A percentile compares a stretch with the other conserved stretches of the same genome.
Evolutionary conservation across 768 basidiomycete species (phyloP).

Genomic region (Bullera alba): DNA sequence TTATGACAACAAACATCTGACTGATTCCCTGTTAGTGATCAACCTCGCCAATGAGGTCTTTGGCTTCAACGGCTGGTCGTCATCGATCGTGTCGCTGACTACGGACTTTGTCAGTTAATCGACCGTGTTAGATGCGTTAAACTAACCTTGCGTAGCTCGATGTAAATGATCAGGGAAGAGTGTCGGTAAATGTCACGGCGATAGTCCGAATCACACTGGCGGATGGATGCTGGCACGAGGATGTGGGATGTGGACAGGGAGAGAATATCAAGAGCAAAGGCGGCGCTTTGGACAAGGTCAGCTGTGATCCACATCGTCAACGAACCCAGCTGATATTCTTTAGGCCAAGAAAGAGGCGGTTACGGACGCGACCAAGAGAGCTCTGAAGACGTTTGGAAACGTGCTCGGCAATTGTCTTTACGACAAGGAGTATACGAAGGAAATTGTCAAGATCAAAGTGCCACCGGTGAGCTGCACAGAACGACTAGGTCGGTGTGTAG

Average conservation of each 20-base stretch:
- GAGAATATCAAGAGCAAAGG: slow-evolving; percentile 84
- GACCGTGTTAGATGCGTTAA: too few relatives aligned
- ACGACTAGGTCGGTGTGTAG: background rate
- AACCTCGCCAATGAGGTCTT: slow-evolving; percentile 98
- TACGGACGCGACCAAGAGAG: slow-evolving; percentile 87
- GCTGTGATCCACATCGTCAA: slow-evolving; percentile 17
- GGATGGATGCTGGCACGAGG: slow-evolving; percentile 86
- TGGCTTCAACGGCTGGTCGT: slow-evolving; percentile 95
- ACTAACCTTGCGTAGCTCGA: slow-evolving; percentile 55
- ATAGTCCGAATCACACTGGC: slow-evolving; percentile 77
- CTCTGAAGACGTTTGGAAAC: slow-evolving; percentile 87
- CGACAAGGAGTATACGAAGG: slow-evolving; percentile 79
- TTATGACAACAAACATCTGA: background rate
- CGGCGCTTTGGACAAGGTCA: slow-evolving; percentile 81
- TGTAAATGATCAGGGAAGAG: slow-evolving; percentile 57
- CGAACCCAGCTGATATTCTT: background rate
- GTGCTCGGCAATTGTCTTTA: slow-evolving; percentile 95
- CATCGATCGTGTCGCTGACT: slow-evolving; percentile 63
- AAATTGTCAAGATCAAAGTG: slow-evolving; percentile 80
- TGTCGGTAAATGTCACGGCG: slow-evolving; percentile 66
- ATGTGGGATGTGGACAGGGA: slow-evolving; percentile 79
- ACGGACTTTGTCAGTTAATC: slow-evolving; percentile 48
- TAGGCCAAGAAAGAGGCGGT: slow-evolving; percentile 98
- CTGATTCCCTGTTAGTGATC: slow-evolving; percentile 60
- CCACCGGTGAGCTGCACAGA: slow-evolving; percentile 55